A percentile compares a stretch with the other conserved stretches of the same genome.
phyloP scores from a whole-genome alignment of 805 yeast species.

The Yamadazyma akitaensis region DNA sequence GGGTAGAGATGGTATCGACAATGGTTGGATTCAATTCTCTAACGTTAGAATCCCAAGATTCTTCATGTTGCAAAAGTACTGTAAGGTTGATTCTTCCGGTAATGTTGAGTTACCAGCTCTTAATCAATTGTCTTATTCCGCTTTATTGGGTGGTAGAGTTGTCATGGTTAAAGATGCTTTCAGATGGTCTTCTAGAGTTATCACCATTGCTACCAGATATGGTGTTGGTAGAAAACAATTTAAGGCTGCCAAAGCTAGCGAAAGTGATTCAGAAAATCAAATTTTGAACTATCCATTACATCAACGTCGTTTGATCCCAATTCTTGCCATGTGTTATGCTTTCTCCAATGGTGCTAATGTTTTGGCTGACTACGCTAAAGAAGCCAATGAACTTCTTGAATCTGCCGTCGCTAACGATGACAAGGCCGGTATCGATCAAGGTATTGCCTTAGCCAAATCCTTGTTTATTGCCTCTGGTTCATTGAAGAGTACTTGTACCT shows the following conservation, averaged over 20 bases:
- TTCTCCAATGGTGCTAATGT: slow-evolving; percentile 39
- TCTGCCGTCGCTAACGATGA: slow-evolving; percentile 35
- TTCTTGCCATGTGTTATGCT: slow-evolving; percentile 40
- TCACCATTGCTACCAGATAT: slow-evolving; percentile 43
- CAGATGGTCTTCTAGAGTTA: slow-evolving; percentile 40
- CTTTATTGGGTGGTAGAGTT: slow-evolving; percentile 45
- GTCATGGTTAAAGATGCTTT: slow-evolving; percentile 43
- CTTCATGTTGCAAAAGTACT: slow-evolving; percentile 45
- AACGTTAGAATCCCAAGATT: slow-evolving; percentile 42
- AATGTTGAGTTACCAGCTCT: slow-evolving; percentile 40
- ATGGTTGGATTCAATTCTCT: slow-evolving; percentile 48
- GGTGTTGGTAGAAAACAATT: slow-evolving; percentile 47
- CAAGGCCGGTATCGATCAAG: slow-evolving; percentile 27
- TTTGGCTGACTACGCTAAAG: slow-evolving; percentile 33
- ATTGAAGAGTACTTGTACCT: slow-evolving; percentile 42
- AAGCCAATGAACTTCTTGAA: slow-evolving; percentile 34
- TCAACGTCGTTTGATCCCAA: slow-evolving; percentile 44
- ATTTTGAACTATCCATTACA: slow-evolving; percentile 44
- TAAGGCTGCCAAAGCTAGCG: slow-evolving; percentile 30
- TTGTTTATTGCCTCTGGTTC: slow-evolving; percentile 45
- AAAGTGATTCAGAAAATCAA: slow-evolving; percentile 31
- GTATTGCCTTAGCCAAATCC: slow-evolving; percentile 41
- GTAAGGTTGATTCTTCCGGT: slow-evolving; percentile 39
- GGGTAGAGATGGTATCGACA: slow-evolving; percentile 50
- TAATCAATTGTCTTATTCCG: slow-evolving; percentile 43